Conservation (phyloP, 2,329 filamentous ascomycete species). For the Helicocarpus griseus region DNA sequence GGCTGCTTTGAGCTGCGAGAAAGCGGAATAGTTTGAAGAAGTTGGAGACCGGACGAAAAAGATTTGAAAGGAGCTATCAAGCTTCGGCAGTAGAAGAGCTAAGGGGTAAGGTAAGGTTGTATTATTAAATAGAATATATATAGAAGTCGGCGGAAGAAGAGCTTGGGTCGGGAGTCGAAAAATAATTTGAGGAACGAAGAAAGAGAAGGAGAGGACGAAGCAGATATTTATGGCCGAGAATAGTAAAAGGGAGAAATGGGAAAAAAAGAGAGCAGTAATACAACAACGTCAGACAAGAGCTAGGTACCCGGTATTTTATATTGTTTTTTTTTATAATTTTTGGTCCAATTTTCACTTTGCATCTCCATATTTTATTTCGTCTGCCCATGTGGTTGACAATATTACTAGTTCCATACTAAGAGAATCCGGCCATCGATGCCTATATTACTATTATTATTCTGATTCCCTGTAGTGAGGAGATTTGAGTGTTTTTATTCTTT, state of each 20-base stretch:
- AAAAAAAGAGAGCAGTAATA: not conserved
- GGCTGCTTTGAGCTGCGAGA: no score
- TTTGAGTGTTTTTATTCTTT: no score
- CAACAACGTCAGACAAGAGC: slow-evolving; percentile 2
- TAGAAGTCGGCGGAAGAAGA: not conserved
- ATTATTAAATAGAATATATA: not conserved
- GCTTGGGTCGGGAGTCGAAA: no score
- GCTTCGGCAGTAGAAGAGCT: not conserved
- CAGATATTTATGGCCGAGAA: slow-evolving; percentile 1
- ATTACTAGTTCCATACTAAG: not conserved
- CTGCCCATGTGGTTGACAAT: not conserved
- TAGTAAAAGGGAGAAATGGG: not conserved
- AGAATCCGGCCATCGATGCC: not conserved
- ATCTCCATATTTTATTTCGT: not conserved
- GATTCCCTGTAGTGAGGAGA: no score
- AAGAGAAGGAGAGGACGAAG: not conserved
- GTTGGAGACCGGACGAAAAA: not conserved
- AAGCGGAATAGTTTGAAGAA: no score
- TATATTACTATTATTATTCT: not conserved
- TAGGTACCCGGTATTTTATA: slow-evolving; percentile 3
- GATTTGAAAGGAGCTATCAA: not conserved
- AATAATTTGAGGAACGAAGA: not conserved
- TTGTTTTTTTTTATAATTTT: not conserved
- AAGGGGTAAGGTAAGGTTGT: not conserved
- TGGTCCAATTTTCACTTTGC: not conserved